These are phyloP conservation scores for Trichoderma citrinoviride DNA, from an alignment of 2,329 filamentous ascomycete species.

Conservation along the genomic window DNA sequence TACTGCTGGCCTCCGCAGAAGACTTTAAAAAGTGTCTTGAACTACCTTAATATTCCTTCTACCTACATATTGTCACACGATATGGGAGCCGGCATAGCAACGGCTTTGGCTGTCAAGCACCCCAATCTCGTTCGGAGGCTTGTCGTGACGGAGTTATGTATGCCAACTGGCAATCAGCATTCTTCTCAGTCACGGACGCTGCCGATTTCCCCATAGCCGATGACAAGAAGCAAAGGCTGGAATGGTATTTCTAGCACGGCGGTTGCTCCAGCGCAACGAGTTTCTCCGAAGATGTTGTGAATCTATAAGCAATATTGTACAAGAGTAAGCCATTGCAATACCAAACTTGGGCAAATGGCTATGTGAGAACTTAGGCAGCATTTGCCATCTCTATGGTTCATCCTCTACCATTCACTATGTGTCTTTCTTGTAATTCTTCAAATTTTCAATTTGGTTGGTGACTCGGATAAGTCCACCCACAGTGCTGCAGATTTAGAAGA, in stretches of 20 bases:
- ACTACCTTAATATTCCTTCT: conserved; percentile 43
- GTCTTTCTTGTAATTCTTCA: no score
- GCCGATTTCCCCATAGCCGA: conserved; percentile 46
- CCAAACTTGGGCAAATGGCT: no score
- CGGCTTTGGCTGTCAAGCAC: conserved; percentile 40
- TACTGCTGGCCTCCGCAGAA: conserved; percentile 38
- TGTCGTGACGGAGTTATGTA: conserved; percentile 42
- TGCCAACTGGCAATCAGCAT: conserved; percentile 42
- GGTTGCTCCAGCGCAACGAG: conserved; percentile 41
- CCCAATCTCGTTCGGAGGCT: conserved; percentile 37
- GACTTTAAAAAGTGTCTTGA: conserved; percentile 40
- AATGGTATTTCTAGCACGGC: conserved; percentile 47
- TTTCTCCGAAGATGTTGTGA: conserved; percentile 40
- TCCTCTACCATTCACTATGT: no score
- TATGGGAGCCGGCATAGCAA: conserved; percentile 44
- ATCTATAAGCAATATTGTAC: no score
- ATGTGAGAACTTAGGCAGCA: no score
- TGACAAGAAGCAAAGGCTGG: conserved; percentile 42
- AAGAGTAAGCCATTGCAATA: no score
- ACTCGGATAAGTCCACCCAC: background rate
- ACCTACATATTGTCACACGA: conserved; percentile 46
- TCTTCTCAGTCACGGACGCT: conserved; percentile 47
- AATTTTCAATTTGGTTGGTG: background rate
- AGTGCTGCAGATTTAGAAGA: background rate
- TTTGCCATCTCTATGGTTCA: no score